These are phyloP conservation scores for Diaporthe caulivora DNA, from an alignment of 2,329 filamentous ascomycete genomes.

Conservation along the genomic window DNA sequence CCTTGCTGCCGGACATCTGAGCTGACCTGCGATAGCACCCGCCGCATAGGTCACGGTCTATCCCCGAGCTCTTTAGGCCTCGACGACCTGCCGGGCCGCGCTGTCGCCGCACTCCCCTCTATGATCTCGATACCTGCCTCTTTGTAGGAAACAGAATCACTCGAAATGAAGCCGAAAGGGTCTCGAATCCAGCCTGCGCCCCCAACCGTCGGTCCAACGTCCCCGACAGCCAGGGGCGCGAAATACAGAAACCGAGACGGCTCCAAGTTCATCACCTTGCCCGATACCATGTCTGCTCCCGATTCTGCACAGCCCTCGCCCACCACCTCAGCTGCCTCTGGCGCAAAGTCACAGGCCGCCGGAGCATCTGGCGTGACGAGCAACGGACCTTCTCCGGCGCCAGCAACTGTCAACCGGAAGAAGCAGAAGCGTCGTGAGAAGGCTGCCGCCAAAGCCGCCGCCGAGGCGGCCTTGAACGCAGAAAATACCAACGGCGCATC, in stretches of 20 bases:
- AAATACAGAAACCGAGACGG: slow-evolving; percentile 78
- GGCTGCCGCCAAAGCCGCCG: slow-evolving; percentile 77
- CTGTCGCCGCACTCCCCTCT: slow-evolving; percentile 36
- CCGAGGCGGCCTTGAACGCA: slow-evolving; percentile 54
- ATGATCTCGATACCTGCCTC: slow-evolving; percentile 31
- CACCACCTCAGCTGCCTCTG: slow-evolving; percentile 51
- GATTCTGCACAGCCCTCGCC: slow-evolving; percentile 68
- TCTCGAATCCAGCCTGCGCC: slow-evolving; percentile 47
- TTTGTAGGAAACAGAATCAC: slow-evolving; percentile 26
- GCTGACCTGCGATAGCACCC: slow-evolving; percentile 29
- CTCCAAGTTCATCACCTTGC: slow-evolving; percentile 76
- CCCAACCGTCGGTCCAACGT: slow-evolving; percentile 54
- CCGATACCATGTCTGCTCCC: slow-evolving; percentile 56
- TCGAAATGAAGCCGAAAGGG: slow-evolving; percentile 46
- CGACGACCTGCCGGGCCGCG: slow-evolving; percentile 34
- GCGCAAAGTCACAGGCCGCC: slow-evolving; percentile 49
- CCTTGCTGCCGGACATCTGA: background rate
- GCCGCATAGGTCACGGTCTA: slow-evolving; percentile 32
- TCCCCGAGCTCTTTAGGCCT: slow-evolving; percentile 23
- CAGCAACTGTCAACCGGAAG: slow-evolving; percentile 81
- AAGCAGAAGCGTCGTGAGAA: slow-evolving; percentile 95
- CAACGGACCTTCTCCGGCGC: slow-evolving; percentile 51
- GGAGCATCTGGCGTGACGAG: slow-evolving; percentile 37
- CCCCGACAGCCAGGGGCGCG: slow-evolving; percentile 64
- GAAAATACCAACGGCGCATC: slow-evolving; percentile 56